Base-by-base conservation (phyloP, 2,329 filamentous ascomycete genomes). In the Raffaelea albimanens region DNA sequence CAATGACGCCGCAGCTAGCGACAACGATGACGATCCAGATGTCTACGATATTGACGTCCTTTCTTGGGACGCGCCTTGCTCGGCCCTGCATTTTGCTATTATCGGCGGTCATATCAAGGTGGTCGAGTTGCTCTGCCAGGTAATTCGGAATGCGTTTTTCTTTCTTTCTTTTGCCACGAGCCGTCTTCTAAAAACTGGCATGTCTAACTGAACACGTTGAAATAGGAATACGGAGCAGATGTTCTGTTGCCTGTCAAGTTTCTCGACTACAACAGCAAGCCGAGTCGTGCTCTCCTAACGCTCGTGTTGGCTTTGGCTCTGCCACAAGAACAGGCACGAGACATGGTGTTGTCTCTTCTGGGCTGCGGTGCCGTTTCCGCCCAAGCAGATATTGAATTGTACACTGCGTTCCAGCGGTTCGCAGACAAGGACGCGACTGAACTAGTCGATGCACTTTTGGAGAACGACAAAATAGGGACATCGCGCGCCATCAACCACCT, bases 51-150 rank as follows among this genome's bases (percentile, higher is more conserved):
- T 90, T 50, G 82, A 94, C 54, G 76, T 84, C 1, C 60, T 85
- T n/a, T 79, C 86, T 1, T 95, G 88, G 88, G 87, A 94, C 56
- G 76, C 73, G 5, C 79, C 82, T 4, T 78, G 80, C 49, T 85
- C 83, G 13, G 80, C 88, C 2, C 70, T 94, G 5, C 88, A 95
- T 61, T 72, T 89, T 23, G 88, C 88, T 8, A 88, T 94, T 51
- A 61, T 86, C 2, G 77, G 79, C 50, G 87, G 86, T 0, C 82
- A 91, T 54, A 68, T 76, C 22, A 74, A 83, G 4, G 76, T 81
- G 11, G 85, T 91, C 14, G 77, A 82, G 49, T 63, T 79, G 21
- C 74, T 95, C 7, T 83, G 85, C 45, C 70, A 80, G 40, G 74
- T 74, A 59, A 60, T 29, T 18, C 18, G 9, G n/a, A 5, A 34